Evolutionary conservation across 331 rosid genomes (phyloP).

Genomic region (Malus hybrid): DNA sequence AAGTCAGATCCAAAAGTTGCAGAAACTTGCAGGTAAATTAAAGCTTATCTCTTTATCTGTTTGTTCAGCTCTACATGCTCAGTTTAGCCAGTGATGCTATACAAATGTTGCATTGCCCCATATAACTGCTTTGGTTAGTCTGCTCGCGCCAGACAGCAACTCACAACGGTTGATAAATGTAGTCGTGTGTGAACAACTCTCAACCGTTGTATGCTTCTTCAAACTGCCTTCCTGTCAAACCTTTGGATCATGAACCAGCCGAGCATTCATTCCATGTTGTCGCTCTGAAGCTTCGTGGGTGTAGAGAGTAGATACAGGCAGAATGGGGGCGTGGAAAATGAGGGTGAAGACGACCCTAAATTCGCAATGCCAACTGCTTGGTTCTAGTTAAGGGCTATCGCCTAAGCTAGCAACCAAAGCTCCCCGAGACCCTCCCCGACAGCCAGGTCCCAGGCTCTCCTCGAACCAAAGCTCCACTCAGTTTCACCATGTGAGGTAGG

Average conservation of each 20-base stretch:
- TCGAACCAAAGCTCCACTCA: too few relatives aligned
- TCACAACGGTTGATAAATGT: too few relatives aligned
- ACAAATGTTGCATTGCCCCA: not conserved
- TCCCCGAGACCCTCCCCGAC: too few relatives aligned
- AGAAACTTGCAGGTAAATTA: constrained; percentile 55
- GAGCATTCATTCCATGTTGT: too few relatives aligned
- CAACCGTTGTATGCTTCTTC: too few relatives aligned
- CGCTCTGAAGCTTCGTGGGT: constrained; percentile 29
- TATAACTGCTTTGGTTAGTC: too few relatives aligned
- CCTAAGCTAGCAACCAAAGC: constrained; percentile 64
- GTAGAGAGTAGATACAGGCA: constrained; percentile 82
- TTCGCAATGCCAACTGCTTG: constrained; percentile 57
- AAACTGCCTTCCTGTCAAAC: too few relatives aligned
- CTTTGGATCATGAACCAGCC: too few relatives aligned
- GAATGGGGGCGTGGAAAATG: constrained; percentile 61
- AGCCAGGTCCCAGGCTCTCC: too few relatives aligned
- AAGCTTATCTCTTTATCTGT: not conserved
- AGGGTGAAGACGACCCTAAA: constrained; percentile 47
- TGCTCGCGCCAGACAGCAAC: too few relatives aligned
- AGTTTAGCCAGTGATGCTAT: constrained; percentile 4
- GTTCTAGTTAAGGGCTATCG: constrained; percentile 49
- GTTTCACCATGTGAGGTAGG: too few relatives aligned
- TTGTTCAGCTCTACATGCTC: not conserved
- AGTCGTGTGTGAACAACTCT: too few relatives aligned
- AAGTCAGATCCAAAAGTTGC: constrained; percentile 60